Conservation (phyloP, 2,329 filamentous ascomycete species). For the Colletotrichum sidae region DNA sequence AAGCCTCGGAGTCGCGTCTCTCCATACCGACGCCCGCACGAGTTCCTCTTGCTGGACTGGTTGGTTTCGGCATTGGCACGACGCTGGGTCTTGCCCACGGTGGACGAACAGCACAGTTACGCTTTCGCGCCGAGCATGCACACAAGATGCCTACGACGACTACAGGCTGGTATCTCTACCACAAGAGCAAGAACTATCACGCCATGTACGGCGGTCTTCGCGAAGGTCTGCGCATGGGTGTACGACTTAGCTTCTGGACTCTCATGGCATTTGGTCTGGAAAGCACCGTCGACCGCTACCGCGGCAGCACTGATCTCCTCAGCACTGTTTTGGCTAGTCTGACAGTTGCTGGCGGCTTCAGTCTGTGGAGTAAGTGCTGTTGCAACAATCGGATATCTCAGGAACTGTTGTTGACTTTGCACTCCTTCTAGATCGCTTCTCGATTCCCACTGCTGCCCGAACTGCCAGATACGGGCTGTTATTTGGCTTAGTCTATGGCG, state of each 20-base stretch:
- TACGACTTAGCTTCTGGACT: conserved; percentile 77
- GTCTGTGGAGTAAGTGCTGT: conserved; percentile 77
- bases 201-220: conserved; percentile 80
- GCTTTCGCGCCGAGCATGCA: conserved; percentile 95
- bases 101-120: conserved; percentile 78
- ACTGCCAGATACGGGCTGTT: conserved; percentile 84
- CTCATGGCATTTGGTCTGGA: conserved; percentile 84
- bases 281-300: conserved; percentile 83
- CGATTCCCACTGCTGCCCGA: conserved; percentile 78
- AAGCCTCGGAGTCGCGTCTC: conserved; percentile 56
- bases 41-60: conserved; percentile 71
- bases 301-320: conserved; percentile 77
- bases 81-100: conserved; percentile 79
- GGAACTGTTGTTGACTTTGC: background rate
- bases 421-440: conserved; percentile 75
- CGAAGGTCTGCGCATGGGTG: conserved; percentile 82
- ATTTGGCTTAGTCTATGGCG: conserved; percentile 83
- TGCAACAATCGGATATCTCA: background rate
- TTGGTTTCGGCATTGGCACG: conserved; percentile 77
- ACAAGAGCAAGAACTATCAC: conserved; percentile 97
- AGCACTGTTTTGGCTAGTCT: conserved; percentile 87
- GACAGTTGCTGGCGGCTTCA: conserved; percentile 87
- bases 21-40: conserved; percentile 75
- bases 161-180: conserved; percentile 97
- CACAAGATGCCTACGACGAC: conserved; percentile 88